Conservation (phyloP, 176 grass and related monocot species). For the Pontederia crassipes region DNA sequence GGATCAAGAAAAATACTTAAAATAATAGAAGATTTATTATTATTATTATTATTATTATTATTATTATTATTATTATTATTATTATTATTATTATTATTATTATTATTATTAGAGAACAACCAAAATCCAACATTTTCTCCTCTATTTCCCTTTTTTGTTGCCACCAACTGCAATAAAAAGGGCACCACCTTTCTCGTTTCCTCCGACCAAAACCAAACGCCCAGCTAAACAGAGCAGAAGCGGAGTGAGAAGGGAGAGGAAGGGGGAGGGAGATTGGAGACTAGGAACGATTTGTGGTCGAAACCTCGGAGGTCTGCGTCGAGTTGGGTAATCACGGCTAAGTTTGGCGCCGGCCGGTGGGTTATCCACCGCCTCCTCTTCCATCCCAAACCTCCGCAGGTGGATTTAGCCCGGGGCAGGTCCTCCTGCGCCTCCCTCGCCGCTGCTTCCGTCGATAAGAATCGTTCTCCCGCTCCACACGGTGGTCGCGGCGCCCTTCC, state of each 20-base stretch:
- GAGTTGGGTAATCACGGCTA: constrained; percentile 88
- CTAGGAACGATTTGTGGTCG: neutral
- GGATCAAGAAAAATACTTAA: no score
- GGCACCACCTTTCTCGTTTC: no score
- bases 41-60: no score
- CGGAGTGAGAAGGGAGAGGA: neutral
- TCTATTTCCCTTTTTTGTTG: constrained; percentile 20
- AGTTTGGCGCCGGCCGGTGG: constrained; percentile 55
- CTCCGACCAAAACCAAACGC: no score
- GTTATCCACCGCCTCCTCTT: constrained; percentile 35
- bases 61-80: no score
- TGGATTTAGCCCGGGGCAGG: constrained; percentile 25
- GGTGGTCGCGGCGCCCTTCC: constrained; percentile 91
- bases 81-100: no score
- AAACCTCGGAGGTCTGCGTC: neutral
- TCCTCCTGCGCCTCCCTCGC: neutral
- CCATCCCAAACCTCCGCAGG: constrained; percentile 24
- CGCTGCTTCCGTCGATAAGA: constrained; percentile 5
- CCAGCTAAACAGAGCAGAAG: neutral
- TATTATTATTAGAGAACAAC: no score
- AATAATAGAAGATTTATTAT: no score
- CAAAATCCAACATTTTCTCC: neutral
- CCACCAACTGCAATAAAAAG: neutral
- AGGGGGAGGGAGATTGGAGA: neutral
- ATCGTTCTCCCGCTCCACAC: constrained; percentile 51